Conservation (phyloP, 1,139 yeast genomes). For the Hemisphaericaspora xylofermentans region DNA sequence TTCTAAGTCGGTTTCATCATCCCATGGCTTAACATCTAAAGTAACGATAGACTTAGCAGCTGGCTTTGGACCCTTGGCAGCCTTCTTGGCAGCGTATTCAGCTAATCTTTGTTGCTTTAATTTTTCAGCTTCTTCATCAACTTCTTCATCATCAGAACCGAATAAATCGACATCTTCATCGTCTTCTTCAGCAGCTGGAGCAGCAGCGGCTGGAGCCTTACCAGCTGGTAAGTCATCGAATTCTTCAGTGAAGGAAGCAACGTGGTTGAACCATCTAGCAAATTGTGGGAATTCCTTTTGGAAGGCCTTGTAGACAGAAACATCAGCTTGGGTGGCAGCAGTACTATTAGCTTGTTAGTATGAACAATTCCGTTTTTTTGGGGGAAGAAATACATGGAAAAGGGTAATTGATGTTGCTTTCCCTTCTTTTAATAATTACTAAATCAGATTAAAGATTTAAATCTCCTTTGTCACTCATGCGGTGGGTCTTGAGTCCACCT, state of each 20-base stretch:
- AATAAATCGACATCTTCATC: conserved; percentile 91
- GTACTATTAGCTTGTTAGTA: conserved; percentile 46
- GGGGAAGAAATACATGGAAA: too few species aligned
- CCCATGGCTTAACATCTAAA: conserved; percentile 99
- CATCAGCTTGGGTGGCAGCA: conserved; percentile 94
- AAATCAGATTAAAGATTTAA: conserved; percentile 44
- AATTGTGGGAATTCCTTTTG: conserved; percentile 91
- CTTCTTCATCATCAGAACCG: conserved; percentile 93
- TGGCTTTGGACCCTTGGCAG: conserved; percentile 94
- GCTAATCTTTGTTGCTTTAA: conserved; percentile 96
- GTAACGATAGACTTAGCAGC: conserved; percentile 98
- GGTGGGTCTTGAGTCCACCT: conserved; percentile 93
- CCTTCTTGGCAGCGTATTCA: conserved; percentile 97
- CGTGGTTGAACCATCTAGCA: conserved; percentile 98
- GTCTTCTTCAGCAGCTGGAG: conserved; percentile 74
- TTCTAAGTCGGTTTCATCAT: conserved; percentile 95
- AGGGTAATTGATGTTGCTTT: conserved; percentile 1
- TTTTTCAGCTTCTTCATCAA: conserved; percentile 94
- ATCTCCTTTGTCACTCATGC: conserved; percentile 76
- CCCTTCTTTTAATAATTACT: neutral
- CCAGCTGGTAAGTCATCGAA: conserved; percentile 83
- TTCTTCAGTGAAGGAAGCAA: conserved; percentile 87
- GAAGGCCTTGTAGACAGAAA: conserved; percentile 90
- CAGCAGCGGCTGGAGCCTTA: conserved; percentile 46
- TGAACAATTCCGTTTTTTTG: neutral